Base-by-base conservation (phyloP, 1,139 yeast species). In the Yamadazyma pseudoaaseri region DNA sequence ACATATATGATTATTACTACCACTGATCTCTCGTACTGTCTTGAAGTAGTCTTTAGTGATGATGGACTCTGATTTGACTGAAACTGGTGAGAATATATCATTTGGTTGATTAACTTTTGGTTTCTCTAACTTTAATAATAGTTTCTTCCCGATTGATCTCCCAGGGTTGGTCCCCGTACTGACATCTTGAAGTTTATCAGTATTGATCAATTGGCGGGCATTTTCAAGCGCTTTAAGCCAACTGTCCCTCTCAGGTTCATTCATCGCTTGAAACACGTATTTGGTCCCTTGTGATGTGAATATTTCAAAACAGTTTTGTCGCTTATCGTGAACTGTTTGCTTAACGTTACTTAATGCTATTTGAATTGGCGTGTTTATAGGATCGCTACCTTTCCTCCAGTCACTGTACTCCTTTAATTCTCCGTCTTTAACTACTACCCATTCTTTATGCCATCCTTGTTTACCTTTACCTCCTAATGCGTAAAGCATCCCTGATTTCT, bases 371-470 rank as follows among this genome's bases (percentile, higher is more conserved):
- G 71, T 73, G 43, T 79, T 76, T 36, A 85, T 79, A 11, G 81
- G 73, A 16, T 71, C 75, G 9, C 69, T 62, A 31, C 89, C 87
- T 39, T 73, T 81, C 51, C 90, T 74, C 95, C 95, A 86, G 56
- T 86, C 90, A 27, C 86, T 72, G 53, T 76, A 86, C 52, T 86
- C 95, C 33, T 72, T 70, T 24, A 86, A 62, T 41, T 71, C 74
- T 1, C 94, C 92, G 13, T 76, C 75, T 13, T 74, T 73, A 33
- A 86, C 63, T 0, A 81, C 87, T 1, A 87, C 86, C 94, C 95
- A 86, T 56, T 84, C 90, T 50, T 86, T 86, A 56, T 87, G 95
- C 96, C 96, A 87, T 2, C 86, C 86, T 20, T 76, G 78, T 46
- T 82, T 84, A 8, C 86, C 85, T 40, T 81, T 79, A 2, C 89